Percentiles rank a stretch among this genome's conserved stretches.
Evolutionary conservation across 177 flowering plant species (phyloP).

Genomic region (Tripterygium wilfordii): DNA sequence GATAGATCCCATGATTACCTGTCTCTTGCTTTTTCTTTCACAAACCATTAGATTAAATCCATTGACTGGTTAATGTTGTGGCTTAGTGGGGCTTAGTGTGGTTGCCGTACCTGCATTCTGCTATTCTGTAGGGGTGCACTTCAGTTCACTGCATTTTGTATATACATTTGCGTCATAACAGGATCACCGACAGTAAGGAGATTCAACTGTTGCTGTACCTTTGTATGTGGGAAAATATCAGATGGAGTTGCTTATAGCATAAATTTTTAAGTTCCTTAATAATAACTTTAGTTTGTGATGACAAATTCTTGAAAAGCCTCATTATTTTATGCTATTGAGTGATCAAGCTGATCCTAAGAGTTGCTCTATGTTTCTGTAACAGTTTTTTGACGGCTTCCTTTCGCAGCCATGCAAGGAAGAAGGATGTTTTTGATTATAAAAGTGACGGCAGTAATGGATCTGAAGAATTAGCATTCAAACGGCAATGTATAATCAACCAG

Average conservation of each 20-base stretch:
- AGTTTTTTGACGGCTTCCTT: conserved; percentile 86
- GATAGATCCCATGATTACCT: not conserved
- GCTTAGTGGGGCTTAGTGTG: no score
- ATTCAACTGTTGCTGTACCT: no score
- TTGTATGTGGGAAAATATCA: no score
- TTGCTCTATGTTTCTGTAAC: conserved; percentile 26
- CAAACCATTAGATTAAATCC: conserved; percentile 1
- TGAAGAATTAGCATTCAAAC: conserved; percentile 16
- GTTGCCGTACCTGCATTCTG: not conserved
- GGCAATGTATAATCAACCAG: conserved; percentile 17
- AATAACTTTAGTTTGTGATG: no score
- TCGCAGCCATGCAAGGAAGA: conserved; percentile 57
- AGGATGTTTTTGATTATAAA: conserved; percentile 35
- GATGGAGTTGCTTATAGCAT: no score
- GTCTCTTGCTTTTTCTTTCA: not conserved
- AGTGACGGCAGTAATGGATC: conserved; percentile 18
- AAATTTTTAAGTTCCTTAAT: no score
- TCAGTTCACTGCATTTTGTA: not conserved
- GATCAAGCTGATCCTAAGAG: conserved; percentile 11
- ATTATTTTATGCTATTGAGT: no score
- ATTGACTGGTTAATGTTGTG: no score
- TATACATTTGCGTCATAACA: no score
- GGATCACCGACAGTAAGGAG: no score
- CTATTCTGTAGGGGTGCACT: not conserved
- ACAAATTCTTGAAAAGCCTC: no score